Evolutionary conservation across 225 moss, liverwort and hornwort genomes (phyloP).

Genomic region (Pleurozium schreberi): DNA sequence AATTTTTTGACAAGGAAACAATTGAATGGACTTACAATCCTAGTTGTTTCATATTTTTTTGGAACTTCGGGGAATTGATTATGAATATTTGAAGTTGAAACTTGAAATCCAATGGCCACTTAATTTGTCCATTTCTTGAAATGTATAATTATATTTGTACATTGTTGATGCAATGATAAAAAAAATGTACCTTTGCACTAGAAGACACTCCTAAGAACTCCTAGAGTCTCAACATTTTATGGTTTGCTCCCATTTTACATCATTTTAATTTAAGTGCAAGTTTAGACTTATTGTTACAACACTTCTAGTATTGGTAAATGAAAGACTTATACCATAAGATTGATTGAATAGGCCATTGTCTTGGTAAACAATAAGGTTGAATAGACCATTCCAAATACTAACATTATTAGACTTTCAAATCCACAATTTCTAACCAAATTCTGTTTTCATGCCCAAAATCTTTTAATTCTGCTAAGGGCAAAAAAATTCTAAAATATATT

Average conservation of each 20-base stretch:
- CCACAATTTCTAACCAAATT: neutral
- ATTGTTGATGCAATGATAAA: neutral
- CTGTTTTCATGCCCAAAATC: neutral
- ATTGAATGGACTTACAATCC: too few species aligned
- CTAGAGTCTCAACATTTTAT: too few species aligned
- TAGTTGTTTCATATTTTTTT: neutral
- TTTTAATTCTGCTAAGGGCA: neutral
- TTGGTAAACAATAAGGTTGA: too few species aligned
- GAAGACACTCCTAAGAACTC: too few species aligned
- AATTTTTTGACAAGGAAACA: too few species aligned
- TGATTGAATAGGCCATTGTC: too few species aligned
- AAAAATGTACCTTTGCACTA: neutral
- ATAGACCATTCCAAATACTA: neutral
- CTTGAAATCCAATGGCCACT: neutral
- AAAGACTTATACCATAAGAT: too few species aligned
- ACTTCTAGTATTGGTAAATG: neutral
- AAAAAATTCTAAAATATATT: too few species aligned
- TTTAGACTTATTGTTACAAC: neutral
- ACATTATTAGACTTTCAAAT: neutral
- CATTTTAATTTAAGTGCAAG: neutral
- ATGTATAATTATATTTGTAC: neutral
- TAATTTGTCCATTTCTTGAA: fast-evolving
- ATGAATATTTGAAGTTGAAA: neutral
- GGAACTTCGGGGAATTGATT: neutral
- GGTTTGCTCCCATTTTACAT: fast-evolving